Conservation (phyloP, 2,329 filamentous ascomycete genomes). For the Verticillium alfalfae region DNA sequence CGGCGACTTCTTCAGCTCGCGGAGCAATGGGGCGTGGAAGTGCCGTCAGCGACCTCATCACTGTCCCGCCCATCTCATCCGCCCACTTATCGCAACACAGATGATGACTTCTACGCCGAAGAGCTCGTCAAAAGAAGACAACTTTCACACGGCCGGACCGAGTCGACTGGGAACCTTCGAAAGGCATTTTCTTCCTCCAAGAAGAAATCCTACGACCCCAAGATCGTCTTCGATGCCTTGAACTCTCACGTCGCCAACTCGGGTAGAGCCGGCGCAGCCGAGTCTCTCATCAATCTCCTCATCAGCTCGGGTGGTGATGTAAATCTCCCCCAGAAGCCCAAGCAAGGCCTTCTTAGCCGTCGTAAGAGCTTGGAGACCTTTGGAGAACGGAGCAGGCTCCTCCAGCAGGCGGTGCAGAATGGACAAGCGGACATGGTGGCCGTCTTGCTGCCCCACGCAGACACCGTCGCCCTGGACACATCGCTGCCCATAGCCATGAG, state of each 20-base stretch:
- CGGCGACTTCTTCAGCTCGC: slow-evolving; percentile 37
- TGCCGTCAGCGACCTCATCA: slow-evolving; percentile 31
- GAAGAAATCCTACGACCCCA: slow-evolving; percentile 46
- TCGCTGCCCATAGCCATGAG: slow-evolving; percentile 44
- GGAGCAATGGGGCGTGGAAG: slow-evolving; percentile 41
- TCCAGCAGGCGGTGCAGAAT: slow-evolving; percentile 45
- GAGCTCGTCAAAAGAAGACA: slow-evolving; percentile 45
- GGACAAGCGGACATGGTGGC: slow-evolving; percentile 47
- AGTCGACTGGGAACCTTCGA: slow-evolving; percentile 21
- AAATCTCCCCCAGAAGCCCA: slow-evolving; percentile 39
- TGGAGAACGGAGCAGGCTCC: slow-evolving; percentile 41
- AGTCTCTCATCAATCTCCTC: slow-evolving; percentile 47
- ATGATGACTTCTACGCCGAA: slow-evolving; percentile 49
- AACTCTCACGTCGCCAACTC: slow-evolving; percentile 40
- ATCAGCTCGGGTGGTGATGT: slow-evolving; percentile 44
- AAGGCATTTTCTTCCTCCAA: slow-evolving; percentile 40
- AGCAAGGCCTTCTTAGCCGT: slow-evolving; percentile 39
- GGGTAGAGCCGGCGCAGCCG: slow-evolving; percentile 49
- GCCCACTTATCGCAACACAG: slow-evolving; percentile 36
- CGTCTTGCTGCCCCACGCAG: slow-evolving; percentile 47
- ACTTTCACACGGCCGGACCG: slow-evolving; percentile 20
- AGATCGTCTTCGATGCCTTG: slow-evolving; percentile 47
- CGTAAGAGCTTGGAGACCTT: slow-evolving; percentile 44
- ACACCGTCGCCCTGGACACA: slow-evolving; percentile 42
- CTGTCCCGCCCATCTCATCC: slow-evolving; percentile 34